phyloP scores from a whole-genome alignment of 2,329 filamentous ascomycete species.

The Tothia fuscella region DNA sequence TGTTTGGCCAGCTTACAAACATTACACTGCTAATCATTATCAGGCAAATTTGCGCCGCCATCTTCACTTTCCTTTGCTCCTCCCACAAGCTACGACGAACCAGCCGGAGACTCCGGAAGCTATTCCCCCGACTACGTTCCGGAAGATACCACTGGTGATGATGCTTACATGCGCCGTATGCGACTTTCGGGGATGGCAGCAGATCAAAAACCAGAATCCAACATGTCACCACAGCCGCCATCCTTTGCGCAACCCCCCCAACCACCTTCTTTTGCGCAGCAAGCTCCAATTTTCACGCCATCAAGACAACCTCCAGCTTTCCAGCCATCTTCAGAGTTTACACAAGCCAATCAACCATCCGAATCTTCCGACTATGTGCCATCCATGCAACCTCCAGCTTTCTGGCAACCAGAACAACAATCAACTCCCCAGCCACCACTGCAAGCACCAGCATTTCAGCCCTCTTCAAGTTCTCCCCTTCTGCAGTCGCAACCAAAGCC shows the following conservation, averaged over 20 bases:
- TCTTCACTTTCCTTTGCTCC: slow-evolving; percentile 37
- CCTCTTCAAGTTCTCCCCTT: no score
- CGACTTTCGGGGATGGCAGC: slow-evolving; percentile 36
- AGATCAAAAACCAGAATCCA: background rate
- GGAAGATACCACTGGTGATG: slow-evolving; percentile 54
- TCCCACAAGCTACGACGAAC: slow-evolving; percentile 28
- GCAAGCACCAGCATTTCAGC: slow-evolving; percentile 18
- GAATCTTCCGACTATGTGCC: slow-evolving; percentile 7
- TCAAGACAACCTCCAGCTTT: slow-evolving; percentile 16
- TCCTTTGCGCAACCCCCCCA: slow-evolving; percentile 13
- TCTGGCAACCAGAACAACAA: no score
- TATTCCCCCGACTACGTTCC: slow-evolving; percentile 39
- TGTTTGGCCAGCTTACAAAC: background rate
- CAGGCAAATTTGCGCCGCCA: slow-evolving; percentile 40
- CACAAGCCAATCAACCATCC: slow-evolving; percentile 8
- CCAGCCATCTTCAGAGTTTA: slow-evolving; percentile 2
- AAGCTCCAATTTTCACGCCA: background rate
- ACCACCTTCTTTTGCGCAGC: slow-evolving; percentile 6
- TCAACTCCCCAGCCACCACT: slow-evolving; percentile 15
- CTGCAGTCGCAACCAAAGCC: slow-evolving; percentile 10
- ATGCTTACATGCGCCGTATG: slow-evolving; percentile 54
- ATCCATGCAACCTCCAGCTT: slow-evolving; percentile 11
- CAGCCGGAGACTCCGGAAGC: slow-evolving; percentile 35
- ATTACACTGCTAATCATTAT: no score
- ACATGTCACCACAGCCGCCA: slow-evolving; percentile 17